Base-by-base conservation (phyloP, 2,329 filamentous ascomycete genomes). In the Pseudogymnoascus sp. region DNA sequence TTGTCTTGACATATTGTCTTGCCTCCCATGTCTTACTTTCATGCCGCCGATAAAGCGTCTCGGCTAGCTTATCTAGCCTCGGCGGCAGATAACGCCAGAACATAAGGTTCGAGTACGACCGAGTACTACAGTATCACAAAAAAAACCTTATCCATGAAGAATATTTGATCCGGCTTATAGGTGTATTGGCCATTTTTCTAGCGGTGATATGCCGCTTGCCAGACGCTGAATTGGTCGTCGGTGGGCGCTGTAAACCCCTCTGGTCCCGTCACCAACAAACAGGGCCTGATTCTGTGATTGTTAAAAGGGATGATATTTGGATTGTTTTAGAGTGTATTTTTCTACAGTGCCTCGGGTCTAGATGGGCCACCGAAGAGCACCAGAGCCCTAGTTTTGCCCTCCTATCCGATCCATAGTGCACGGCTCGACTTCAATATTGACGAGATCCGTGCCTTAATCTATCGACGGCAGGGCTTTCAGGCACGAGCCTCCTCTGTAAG, bases 41-140 rank as follows among this genome's bases (percentile, higher is more conserved):
- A 21, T 56, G 28, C 18, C 49, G 28, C 12, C 28, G n/a, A 56
- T 56, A 34, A 36, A 18, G 21, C 16, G 16, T 34, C 28, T 56
- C 49, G 49, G 28, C 11, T 56, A 56, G 9, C 49, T 56, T 56
- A 56, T 56, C 49, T n/a, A 12, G 46, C 49, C 49, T 34, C 49
- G 9, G 49, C 28, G 25, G 2, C 49, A 31, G 49, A 53, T 53
- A 53, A 18, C 8, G 25, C n/a, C 25, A 53, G 9, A 6, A 25
- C 46, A 16, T 7, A 16, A 31, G 18, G 25, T 31, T 16, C 25
- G 4, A 34, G 25, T 6, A 49, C n/a, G 12, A 12, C 28, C n/a
- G 12, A 43, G 21, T n/a, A n/a, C 7, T 12, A 53, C 25, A 53
- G 46, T 34, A 53, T 31, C 46, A 53, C 46, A 53, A 31, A 28